Percentiles rank a stretch among this genome's conserved stretches.
Conservation (phyloP, 2,329 filamentous ascomycete species). For the Pseudogymnoascus verrucosus region DNA sequence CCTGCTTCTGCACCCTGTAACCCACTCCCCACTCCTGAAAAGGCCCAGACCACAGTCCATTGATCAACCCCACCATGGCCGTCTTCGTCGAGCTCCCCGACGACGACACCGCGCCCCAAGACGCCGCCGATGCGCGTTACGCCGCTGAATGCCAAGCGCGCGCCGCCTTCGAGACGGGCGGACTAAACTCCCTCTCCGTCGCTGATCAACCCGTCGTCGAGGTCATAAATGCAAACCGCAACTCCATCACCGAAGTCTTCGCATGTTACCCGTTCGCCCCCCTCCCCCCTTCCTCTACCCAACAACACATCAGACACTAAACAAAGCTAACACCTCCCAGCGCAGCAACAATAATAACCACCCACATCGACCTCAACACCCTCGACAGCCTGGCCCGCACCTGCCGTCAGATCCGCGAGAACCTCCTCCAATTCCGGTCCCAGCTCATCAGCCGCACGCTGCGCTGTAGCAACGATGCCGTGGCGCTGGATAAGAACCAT, state of each 20-base stretch:
- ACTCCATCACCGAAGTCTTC: neutral
- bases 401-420: constrained; percentile 70
- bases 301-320: too few relatives aligned
- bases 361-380: constrained; percentile 76
- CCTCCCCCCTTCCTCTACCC: neutral
- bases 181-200: neutral
- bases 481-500: constrained; percentile 46
- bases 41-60: neutral
- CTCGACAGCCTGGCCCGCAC: constrained; percentile 76
- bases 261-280: neutral
- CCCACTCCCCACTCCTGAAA: neutral
- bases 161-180: neutral
- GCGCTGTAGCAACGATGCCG: constrained; percentile 66
- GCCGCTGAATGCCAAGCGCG: neutral
- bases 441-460: constrained; percentile 68
- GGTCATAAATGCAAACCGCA: neutral
- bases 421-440: constrained; percentile 69
- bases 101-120: neutral
- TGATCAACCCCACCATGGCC: neutral
- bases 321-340: neutral
- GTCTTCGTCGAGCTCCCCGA: neutral
- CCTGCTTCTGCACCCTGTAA: neutral
- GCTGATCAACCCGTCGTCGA: neutral
- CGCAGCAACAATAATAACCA: constrained; percentile 43
- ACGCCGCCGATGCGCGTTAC: neutral